These are phyloP conservation scores for Kentomonas sorsogonicus DNA, from an alignment of 208 protist genomes.

Conservation along the genomic window DNA sequence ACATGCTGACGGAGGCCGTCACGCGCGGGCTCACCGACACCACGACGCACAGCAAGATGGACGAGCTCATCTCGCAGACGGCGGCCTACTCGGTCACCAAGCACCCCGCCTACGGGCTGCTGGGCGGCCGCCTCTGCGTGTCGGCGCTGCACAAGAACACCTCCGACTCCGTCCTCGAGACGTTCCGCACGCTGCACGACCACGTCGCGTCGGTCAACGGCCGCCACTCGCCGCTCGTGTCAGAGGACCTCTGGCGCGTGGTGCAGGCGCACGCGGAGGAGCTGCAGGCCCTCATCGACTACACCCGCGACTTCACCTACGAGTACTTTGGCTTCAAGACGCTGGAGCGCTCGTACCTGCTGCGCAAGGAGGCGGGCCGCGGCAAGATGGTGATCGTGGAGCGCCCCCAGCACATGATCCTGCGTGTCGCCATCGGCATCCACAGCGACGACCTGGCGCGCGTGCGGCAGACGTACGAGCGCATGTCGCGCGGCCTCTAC, in stretches of 20 bases:
- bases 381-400: slow-evolving; percentile 90
- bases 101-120: slow-evolving; percentile 97
- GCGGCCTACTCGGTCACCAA: slow-evolving; percentile 94
- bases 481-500: slow-evolving; percentile 93
- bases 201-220: slow-evolving; percentile 87
- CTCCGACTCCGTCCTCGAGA: slow-evolving; percentile 79
- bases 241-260: slow-evolving; percentile 90
- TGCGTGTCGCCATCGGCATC: slow-evolving; percentile 98
- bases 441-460: slow-evolving; percentile 89
- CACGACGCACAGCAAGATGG: slow-evolving; percentile 90
- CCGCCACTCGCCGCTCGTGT: slow-evolving; percentile 86
- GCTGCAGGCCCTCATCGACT: slow-evolving; percentile 92
- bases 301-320: slow-evolving; percentile 94
- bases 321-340: slow-evolving; percentile 99
- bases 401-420: slow-evolving; percentile 98
- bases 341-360: slow-evolving; percentile 98
- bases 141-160: slow-evolving; percentile 98
- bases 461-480: slow-evolving; percentile 96
- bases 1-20: slow-evolving; percentile 86
- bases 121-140: slow-evolving; percentile 96
- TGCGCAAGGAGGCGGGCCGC: slow-evolving; percentile 83
- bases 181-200: slow-evolving; percentile 84
- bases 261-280: slow-evolving; percentile 71
- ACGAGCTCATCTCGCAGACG: slow-evolving; percentile 95
- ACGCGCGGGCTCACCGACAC: slow-evolving; percentile 76